Base-by-base conservation (phyloP, 768 basidiomycete species). In the Amylocystis lapponica region DNA sequence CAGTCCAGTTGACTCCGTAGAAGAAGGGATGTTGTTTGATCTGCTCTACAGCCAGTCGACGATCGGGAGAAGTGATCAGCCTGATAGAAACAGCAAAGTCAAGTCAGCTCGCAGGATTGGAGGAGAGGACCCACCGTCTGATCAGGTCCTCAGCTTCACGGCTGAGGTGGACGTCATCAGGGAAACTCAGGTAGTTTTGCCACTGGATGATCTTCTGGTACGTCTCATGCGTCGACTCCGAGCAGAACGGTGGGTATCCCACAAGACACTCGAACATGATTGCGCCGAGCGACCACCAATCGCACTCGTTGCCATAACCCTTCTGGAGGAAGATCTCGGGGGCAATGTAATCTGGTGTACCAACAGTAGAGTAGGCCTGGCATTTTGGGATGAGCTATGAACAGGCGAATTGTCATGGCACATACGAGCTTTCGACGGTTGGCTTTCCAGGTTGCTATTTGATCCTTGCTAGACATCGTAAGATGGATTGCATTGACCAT, bases 191-290 rank as follows among this genome's bases (percentile, higher is more conserved):
- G 62, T 86, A 85, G 44, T 82, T 71, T 47, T 77, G 74, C 96
- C 95, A 99, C 60, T 94, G 86, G 66, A 95, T 83, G 52, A 98
- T 98, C 68, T 97, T 98, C 57, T 94, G 83, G 64, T 99, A 99
- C 19, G 94, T 97, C 52, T 98, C 95, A 55, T 95, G 91, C 17
- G 96, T 93, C 40, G 86, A 87, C 62, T 98, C 93, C 4, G 92
- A 91, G 64, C 92, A 97, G 70, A 97, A 94, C 0, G 92, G 93
- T 19, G 94, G 92, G 64, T 96, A 98, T 43, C 96, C 96, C 51
- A 98, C 90, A 19, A 98, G 69, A 64, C 87, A 96, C 66, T 98
- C 95, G 62, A 96, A 99, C 86, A 91, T 94, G 70, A 98, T 97
- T 14, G 93, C 90, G 4, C 96, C 96, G 22, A 98, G 74, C 7